Conservation (phyloP, 2,329 filamentous ascomycete species). For the Fusarium sp. region DNA sequence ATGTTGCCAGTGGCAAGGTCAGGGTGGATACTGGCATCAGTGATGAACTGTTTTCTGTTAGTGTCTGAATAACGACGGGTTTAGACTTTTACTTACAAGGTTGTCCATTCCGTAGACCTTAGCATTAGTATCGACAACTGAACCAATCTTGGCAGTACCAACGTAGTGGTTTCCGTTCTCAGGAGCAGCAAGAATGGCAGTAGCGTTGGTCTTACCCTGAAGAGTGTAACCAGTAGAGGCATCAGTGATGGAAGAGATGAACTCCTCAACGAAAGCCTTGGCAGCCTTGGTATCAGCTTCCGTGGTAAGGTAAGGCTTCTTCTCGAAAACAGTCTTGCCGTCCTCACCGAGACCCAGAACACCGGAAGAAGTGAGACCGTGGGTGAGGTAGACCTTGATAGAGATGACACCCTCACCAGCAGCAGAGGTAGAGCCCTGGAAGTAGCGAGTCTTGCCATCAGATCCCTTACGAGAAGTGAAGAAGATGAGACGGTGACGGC, state of each 20-base stretch:
- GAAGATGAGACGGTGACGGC: slow-evolving; percentile 69
- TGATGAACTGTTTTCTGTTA: slow-evolving; percentile 58
- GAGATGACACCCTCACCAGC: slow-evolving; percentile 66
- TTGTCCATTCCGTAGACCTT: slow-evolving; percentile 75
- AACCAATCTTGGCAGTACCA: slow-evolving; percentile 70
- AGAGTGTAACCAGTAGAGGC: slow-evolving; percentile 25
- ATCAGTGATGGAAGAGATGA: slow-evolving; percentile 63
- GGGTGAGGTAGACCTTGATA: slow-evolving; percentile 70
- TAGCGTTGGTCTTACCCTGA: slow-evolving; percentile 43
- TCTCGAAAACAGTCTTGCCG: slow-evolving; percentile 68
- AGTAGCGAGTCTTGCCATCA: slow-evolving; percentile 70
- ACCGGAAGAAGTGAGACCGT: slow-evolving; percentile 70
- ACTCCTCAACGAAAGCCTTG: slow-evolving; percentile 70
- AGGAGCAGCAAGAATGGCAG: slow-evolving; percentile 44
- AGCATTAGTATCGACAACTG: slow-evolving; percentile 71
- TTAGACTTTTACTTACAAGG: slow-evolving; percentile 48
- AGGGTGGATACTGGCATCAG: slow-evolving; percentile 75
- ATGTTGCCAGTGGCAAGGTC: slow-evolving; percentile 75
- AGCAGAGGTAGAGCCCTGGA: slow-evolving; percentile 75
- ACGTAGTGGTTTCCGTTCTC: slow-evolving; percentile 60
- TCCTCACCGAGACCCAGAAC: slow-evolving; percentile 68
- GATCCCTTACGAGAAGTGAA: slow-evolving; percentile 65
- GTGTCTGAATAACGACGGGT: background rate
- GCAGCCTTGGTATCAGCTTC: slow-evolving; percentile 71
- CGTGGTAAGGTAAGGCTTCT: slow-evolving; percentile 69